Conservation (phyloP, 768 basidiomycete species). For the Favolaschia claudopus region DNA sequence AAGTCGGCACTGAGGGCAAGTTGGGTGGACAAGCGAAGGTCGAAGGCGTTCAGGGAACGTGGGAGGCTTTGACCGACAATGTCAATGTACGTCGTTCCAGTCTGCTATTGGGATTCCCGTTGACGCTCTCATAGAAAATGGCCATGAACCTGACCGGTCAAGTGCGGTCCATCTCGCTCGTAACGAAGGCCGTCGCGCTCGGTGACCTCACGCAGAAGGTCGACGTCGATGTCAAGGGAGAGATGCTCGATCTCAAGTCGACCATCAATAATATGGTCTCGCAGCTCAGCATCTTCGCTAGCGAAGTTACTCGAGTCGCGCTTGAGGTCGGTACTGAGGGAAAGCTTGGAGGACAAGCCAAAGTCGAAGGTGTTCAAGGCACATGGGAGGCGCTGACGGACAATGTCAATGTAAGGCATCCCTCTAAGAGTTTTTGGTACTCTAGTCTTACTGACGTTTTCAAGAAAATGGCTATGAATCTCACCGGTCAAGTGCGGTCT, state of each 20-base stretch:
- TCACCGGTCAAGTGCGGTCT: slow-evolving; percentile 77
- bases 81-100: slow-evolving; percentile 67
- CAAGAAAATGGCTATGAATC: slow-evolving; percentile 43
- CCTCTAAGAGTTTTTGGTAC: not conserved
- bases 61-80: slow-evolving; percentile 66
- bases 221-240: no score
- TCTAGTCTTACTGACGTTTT: not conserved
- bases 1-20: slow-evolving; percentile 58
- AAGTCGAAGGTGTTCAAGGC: slow-evolving; percentile 25
- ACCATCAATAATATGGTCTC: no score
- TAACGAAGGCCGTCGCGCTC: no score
- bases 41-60: slow-evolving; percentile 75
- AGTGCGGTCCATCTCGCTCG: no score
- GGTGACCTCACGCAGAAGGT: no score
- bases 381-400: slow-evolving; percentile 29
- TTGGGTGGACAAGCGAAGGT: slow-evolving; percentile 76
- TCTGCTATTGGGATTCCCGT: slow-evolving; percentile 68
- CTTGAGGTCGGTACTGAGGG: slow-evolving; percentile 28
- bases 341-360: slow-evolving; percentile 24
- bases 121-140: slow-evolving; percentile 63
- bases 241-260: no score
- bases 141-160: no score
- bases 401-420: slow-evolving; percentile 14
- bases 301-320: slow-evolving; percentile 27
- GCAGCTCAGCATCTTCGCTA: slow-evolving; percentile 18